phyloP scores from a whole-genome alignment of 2,329 filamentous ascomycete genomes.

The Trichocomaceae sp. region DNA sequence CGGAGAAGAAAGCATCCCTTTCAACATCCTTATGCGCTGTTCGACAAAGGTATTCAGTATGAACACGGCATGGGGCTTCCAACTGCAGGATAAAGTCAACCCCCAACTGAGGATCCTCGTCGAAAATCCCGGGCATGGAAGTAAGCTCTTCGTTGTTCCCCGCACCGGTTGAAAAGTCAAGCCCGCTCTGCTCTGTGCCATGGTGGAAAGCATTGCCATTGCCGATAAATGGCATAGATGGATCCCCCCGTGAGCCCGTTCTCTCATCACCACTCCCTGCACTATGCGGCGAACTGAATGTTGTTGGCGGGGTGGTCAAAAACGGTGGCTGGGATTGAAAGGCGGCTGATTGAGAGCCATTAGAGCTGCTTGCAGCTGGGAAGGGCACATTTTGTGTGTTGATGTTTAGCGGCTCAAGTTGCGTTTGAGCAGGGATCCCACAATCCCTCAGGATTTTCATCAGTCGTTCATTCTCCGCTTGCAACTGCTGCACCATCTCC shows the following conservation, averaged over 20 bases:
- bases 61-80: conserved; percentile 48
- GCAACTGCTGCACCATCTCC: conserved; percentile 63
- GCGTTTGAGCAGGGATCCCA: conserved; percentile 51
- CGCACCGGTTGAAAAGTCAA: conserved; percentile 6
- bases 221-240: conserved; percentile 7
- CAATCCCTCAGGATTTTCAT: conserved; percentile 55
- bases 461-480: conserved; percentile 73
- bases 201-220: conserved; percentile 5
- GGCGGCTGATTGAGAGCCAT: conserved; percentile 26
- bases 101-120: conserved; percentile 41
- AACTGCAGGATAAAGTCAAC: conserved; percentile 44
- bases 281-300: conserved; percentile 23
- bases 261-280: conserved; percentile 25
- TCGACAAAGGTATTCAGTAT: conserved; percentile 84
- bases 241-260: conserved; percentile 23
- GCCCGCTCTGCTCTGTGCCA: conserved; percentile 6
- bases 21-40: conserved; percentile 52
- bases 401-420: conserved; percentile 37
- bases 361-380: conserved; percentile 27
- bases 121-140: conserved; percentile 34
- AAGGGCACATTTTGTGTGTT: conserved; percentile 2
- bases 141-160: conserved; percentile 3
- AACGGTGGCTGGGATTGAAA: conserved; percentile 17
- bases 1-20: conserved; percentile 63
- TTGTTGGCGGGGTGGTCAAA: conserved; percentile 30